Conservation (phyloP, 768 basidiomycete genomes). For the Artomyces pyxidatus region DNA sequence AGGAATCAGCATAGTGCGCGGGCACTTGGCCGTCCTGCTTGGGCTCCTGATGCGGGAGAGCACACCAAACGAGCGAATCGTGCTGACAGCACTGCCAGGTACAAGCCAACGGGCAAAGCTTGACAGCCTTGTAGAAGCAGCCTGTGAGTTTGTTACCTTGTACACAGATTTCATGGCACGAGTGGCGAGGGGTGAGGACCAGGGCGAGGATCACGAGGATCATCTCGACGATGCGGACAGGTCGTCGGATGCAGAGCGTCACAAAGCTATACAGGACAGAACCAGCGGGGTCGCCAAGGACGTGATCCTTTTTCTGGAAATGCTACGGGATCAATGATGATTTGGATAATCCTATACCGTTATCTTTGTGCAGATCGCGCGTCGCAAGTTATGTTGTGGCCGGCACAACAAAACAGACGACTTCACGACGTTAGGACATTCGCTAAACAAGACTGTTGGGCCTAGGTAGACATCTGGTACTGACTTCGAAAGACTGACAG, state of each 20-base stretch:
- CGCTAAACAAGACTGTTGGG: no score
- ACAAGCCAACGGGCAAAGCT: slow-evolving; percentile 23
- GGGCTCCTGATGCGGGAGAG: slow-evolving; percentile 37
- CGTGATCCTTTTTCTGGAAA: slow-evolving; percentile 49
- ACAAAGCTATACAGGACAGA: slow-evolving; percentile 3
- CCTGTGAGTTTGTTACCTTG: slow-evolving; percentile 33
- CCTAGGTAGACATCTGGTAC: no score
- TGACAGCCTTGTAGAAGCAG: slow-evolving; percentile 26
- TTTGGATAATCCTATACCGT: no score
- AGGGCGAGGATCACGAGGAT: slow-evolving; percentile 7
- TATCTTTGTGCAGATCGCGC: no score
- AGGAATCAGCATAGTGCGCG: slow-evolving; percentile 44
- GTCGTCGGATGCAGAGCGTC: not conserved
- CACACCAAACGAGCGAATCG: slow-evolving; percentile 23
- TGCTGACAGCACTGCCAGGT: slow-evolving; percentile 31
- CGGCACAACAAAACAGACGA: no score
- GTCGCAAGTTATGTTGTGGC: no score
- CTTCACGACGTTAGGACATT: no score
- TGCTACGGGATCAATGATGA: slow-evolving; percentile 21
- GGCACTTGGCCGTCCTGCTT: slow-evolving; percentile 70
- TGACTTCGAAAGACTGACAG: no score
- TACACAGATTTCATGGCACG: slow-evolving; percentile 29
- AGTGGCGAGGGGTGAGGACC: slow-evolving; percentile 16
- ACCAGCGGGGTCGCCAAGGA: slow-evolving; percentile 24
- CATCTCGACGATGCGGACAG: slow-evolving; percentile 10